A percentile compares a stretch with the other conserved stretches of the same genome.
Evolutionary conservation across 2,329 filamentous ascomycete genomes (phyloP).

Genomic region (Triangularia setosa): DNA sequence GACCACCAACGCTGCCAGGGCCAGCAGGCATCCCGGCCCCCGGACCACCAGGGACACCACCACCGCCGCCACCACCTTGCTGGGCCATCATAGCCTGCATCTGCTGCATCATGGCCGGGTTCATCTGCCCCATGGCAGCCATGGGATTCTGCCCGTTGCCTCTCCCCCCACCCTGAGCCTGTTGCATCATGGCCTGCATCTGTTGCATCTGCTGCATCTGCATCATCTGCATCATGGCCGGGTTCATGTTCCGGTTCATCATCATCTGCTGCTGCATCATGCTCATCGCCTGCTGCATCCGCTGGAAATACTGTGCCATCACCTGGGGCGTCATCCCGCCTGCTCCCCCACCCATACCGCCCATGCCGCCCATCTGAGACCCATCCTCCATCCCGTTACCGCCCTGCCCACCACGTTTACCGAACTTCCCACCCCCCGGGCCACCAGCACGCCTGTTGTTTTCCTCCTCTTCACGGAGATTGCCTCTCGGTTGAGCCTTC

Average conservation of each 20-base stretch:
- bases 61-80: slow-evolving; percentile 33
- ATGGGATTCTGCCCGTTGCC: slow-evolving; percentile 34
- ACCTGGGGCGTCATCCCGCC: slow-evolving; percentile 84
- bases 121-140: slow-evolving; percentile 41
- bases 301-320: slow-evolving; percentile 98
- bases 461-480: slow-evolving; percentile 86
- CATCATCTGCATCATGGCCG: slow-evolving; percentile 70
- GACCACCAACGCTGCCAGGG: background rate
- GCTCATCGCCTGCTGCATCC: slow-evolving; percentile 95
- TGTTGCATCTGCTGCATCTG: slow-evolving; percentile 46
- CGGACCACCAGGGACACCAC: slow-evolving; percentile 11
- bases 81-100: slow-evolving; percentile 47
- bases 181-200: slow-evolving; percentile 38
- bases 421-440: slow-evolving; percentile 49
- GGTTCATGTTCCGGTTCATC: slow-evolving; percentile 72
- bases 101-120: slow-evolving; percentile 53
- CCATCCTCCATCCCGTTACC: slow-evolving; percentile 35
- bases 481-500: slow-evolving; percentile 92
- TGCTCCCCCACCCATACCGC: slow-evolving; percentile 34
- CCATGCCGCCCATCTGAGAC: slow-evolving; percentile 37
- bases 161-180: slow-evolving; percentile 29
- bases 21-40: background rate
- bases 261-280: slow-evolving; percentile 94
- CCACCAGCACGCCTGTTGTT: slow-evolving; percentile 52
- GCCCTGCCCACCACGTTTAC: slow-evolving; percentile 33